Conservation (phyloP, 768 basidiomycete species). For the Russula sp. region DNA sequence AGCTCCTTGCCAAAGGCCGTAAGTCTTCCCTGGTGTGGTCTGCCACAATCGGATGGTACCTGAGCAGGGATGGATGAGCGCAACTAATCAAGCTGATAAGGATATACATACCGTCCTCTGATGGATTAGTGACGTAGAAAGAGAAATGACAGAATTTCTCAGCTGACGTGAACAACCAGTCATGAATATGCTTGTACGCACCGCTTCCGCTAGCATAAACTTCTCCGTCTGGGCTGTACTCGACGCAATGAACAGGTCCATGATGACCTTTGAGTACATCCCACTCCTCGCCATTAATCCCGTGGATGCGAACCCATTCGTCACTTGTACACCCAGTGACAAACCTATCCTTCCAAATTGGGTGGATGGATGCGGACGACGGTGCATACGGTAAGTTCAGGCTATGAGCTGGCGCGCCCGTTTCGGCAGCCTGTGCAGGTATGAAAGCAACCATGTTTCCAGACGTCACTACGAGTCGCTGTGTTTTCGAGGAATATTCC, state of each 20-base stretch:
- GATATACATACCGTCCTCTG: slow-evolving; percentile 67
- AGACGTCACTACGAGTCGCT: slow-evolving; percentile 83
- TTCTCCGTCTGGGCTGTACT: slow-evolving; percentile 95
- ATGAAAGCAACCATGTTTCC: slow-evolving; percentile 93
- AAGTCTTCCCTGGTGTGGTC: slow-evolving; percentile 88
- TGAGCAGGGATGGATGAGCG: slow-evolving; percentile 35
- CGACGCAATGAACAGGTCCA: slow-evolving; percentile 92
- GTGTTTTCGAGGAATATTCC: slow-evolving; percentile 82
- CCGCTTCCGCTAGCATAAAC: slow-evolving; percentile 97
- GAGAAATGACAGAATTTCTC: slow-evolving; percentile 18
- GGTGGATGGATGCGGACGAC: slow-evolving; percentile 94
- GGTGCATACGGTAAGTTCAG: slow-evolving; percentile 81
- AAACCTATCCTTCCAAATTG: slow-evolving; percentile 82
- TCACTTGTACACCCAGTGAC: slow-evolving; percentile 87
- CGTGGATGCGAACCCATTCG: slow-evolving; percentile 96
- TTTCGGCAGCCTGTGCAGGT: slow-evolving; percentile 54
- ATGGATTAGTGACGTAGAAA: slow-evolving; percentile 24
- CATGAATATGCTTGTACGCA: slow-evolving; percentile 43
- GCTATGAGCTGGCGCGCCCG: slow-evolving; percentile 63
- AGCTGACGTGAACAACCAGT: slow-evolving; percentile 13
- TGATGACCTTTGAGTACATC: slow-evolving; percentile 96
- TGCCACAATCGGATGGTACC: slow-evolving; percentile 97
- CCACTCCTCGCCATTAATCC: slow-evolving; percentile 82
- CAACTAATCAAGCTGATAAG: neutral
- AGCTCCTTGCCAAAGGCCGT: slow-evolving; percentile 83